phyloP scores from a whole-genome alignment of 75 land plant genomes.

The Isoetes taiwanensis region DNA sequence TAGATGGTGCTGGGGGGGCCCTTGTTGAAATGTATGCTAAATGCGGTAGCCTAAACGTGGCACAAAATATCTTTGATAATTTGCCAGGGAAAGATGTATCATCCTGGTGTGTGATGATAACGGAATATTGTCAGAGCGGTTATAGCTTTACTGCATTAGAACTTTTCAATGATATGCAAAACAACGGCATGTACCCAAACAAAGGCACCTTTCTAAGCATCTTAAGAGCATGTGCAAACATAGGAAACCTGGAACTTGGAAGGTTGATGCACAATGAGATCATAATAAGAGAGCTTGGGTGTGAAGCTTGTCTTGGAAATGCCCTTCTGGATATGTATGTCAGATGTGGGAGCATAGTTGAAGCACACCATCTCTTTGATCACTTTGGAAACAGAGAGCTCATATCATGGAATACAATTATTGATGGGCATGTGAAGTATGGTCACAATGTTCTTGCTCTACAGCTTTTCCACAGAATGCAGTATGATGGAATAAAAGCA shows the following conservation, averaged over 20 bases:
- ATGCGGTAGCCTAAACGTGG: no score
- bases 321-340: no score
- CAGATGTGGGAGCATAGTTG: no score
- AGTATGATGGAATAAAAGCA: background rate
- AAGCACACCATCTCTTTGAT: no score
- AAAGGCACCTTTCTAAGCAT: constrained; percentile 29
- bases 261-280: constrained; percentile 15
- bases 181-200: constrained; percentile 13
- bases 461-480: background rate
- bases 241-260: constrained; percentile 14
- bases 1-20: no score
- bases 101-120: no score
- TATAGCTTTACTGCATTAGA: no score
- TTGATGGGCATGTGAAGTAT: background rate
- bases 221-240: constrained; percentile 33
- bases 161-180: constrained; percentile 17
- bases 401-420: background rate
- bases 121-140: no score
- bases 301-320: no score
- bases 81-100: no score
- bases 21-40: no score
- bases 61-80: no score
- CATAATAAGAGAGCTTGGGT: background rate
- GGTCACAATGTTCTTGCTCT: background rate
- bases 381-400: background rate